Evolutionary conservation across 768 basidiomycete genomes (phyloP).

Genomic region (Tricholomella constricta): DNA sequence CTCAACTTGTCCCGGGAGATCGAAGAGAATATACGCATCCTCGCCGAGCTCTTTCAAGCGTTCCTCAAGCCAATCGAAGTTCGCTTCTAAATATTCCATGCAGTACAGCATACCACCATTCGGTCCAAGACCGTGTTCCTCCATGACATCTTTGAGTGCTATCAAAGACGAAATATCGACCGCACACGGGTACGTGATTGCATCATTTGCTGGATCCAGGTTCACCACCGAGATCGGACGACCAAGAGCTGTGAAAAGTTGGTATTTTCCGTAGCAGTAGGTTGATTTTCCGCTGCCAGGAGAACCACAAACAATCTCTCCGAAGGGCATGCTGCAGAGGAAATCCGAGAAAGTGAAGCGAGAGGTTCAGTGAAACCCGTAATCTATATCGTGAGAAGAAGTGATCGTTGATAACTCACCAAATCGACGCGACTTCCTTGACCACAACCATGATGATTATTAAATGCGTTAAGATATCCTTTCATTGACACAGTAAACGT

Average conservation of each 20-base stretch:
- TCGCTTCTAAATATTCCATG: constrained; percentile 95
- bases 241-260: constrained; percentile 83
- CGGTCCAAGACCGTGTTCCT: constrained; percentile 81
- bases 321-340: constrained; percentile 63
- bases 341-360: not conserved
- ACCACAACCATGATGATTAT: not conserved
- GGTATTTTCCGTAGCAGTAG: constrained; percentile 85
- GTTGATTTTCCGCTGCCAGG: constrained; percentile 90
- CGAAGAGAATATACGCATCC: constrained; percentile 90
- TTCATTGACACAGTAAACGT: not conserved
- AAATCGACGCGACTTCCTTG: too few relatives aligned
- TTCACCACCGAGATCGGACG: constrained; percentile 91
- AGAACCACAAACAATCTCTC: constrained; percentile 84
- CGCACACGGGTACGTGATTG: constrained; percentile 88
- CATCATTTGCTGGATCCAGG: constrained; percentile 92
- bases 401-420: too few relatives aligned
- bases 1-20: constrained; percentile 97
- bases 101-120: constrained; percentile 97
- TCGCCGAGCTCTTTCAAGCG: constrained; percentile 62
- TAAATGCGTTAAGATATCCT: not conserved
- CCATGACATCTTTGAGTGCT: constrained; percentile 86
- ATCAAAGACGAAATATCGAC: constrained; percentile 85
- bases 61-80: constrained; percentile 86
- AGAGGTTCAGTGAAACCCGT: too few relatives aligned
- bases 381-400: too few relatives aligned